Percentiles rank a stretch among this genome's conserved stretches.
phyloP scores from a whole-genome alignment of 768 basidiomycete genomes.

The Kwoniella sp. region DNA sequence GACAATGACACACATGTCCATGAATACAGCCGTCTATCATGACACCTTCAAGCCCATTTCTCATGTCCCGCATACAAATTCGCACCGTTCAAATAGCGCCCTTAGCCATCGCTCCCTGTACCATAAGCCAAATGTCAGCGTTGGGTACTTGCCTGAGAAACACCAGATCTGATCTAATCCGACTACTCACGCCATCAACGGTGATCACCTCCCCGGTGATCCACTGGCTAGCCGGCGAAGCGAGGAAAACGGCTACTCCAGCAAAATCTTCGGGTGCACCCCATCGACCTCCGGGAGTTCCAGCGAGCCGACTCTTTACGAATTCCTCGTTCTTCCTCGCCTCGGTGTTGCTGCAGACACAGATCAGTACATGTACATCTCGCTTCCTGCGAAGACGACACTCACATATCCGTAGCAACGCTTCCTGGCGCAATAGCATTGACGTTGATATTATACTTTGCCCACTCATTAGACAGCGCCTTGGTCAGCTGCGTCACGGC shows the following conservation, averaged over 20 bases:
- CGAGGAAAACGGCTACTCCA: constrained; percentile 69
- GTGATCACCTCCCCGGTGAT: constrained; percentile 70
- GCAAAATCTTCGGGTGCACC: constrained; percentile 71
- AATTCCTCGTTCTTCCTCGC: constrained; percentile 66
- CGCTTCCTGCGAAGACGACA: constrained; percentile 29
- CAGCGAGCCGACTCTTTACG: constrained; percentile 67
- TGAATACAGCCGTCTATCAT: background rate
- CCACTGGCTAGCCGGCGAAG: constrained; percentile 68
- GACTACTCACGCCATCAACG: constrained; percentile 62
- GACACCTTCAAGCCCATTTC: too few species aligned
- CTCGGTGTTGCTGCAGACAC: constrained; percentile 62
- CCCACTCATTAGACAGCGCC: constrained; percentile 90
- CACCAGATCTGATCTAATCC: background rate
- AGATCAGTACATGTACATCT: background rate
- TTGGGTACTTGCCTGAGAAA: background rate
- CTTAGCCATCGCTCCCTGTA: constrained; percentile 36
- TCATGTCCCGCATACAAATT: too few species aligned
- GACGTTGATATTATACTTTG: constrained; percentile 77
- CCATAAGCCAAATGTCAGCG: constrained; percentile 5
- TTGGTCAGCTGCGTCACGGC: constrained; percentile 61
- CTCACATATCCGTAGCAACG: constrained; percentile 81
- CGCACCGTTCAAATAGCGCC: constrained; percentile 28
- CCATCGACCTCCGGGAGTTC: constrained; percentile 74
- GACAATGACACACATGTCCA: background rate
- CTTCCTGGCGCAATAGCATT: constrained; percentile 86